Base-by-base conservation (phyloP, 257 asterid species). In the Plantago elongata region DNA sequence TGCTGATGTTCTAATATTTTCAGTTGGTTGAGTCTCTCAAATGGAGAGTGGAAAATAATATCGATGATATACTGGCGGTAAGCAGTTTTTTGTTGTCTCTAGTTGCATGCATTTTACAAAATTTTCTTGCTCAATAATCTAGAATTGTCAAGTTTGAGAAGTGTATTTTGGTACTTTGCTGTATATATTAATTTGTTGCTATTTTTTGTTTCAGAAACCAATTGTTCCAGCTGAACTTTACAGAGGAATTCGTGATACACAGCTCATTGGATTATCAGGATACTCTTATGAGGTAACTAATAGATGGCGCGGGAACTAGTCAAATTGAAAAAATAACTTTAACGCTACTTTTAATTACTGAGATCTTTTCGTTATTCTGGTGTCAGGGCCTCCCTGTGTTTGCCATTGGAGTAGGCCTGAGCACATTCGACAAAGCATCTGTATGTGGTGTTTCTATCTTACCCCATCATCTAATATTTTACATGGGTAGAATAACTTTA, bases 31-130 rank as follows among this genome's bases (percentile, higher is more conserved):
- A 81, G 70, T 75, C 84, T 69, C 68, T 83, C 75, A 77, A 72
- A 40, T 85, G 94, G 95, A 81, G 95, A 72, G 73, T 81, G 67
- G 70, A 86, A 62, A 86, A 79, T 67, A 82, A 81, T 67, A 86
- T 86, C 38, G 95, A 86, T 61, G 79, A 80, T 61, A 86, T 86
- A 65, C 60, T 86, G 64, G 78, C 85, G 50, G 89, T 86, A 64
- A 79, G 95, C 76, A 60, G 58, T 13, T 38, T 9, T n/a, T 29
- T 61, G 15, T 48, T 57, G 27, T 22, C 45, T 9, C 3, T 13
- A 34, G 16, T 43, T 47, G 45, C 42, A 48, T 27, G 49, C 40
- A 22, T 48, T 14, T 34, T 34, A 34, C 7, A 34, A 34, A 5
- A 34, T 22, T 22, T 22, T 34, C 40, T 1, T 34, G 40, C 40